phyloP scores from a whole-genome alignment of 768 basidiomycete species.

The Megacollybia marginata region DNA sequence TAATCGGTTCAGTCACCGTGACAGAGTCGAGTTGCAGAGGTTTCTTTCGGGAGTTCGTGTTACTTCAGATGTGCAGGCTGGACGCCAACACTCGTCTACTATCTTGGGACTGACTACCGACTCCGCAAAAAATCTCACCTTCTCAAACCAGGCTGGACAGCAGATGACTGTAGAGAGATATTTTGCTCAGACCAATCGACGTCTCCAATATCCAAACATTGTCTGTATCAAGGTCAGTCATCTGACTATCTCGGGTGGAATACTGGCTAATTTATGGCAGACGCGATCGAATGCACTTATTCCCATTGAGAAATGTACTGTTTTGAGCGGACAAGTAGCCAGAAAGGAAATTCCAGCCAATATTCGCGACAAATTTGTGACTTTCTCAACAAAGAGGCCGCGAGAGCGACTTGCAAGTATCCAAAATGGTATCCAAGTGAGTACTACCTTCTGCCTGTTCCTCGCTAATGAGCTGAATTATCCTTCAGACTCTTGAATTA shows the following conservation, averaged over 20 bases:
- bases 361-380: constrained; percentile 53
- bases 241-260: not conserved
- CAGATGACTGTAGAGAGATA: constrained; percentile 36
- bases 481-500: constrained; percentile 27
- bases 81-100: constrained; percentile 7
- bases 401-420: constrained; percentile 50
- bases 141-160: constrained; percentile 33
- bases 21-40: constrained; percentile 32
- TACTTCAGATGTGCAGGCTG: constrained; percentile 6
- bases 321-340: constrained; percentile 63
- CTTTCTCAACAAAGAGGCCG: constrained; percentile 63
- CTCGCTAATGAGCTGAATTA: not conserved
- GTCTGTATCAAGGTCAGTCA: constrained; percentile 49
- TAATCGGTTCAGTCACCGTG: constrained; percentile 34
- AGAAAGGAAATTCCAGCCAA: constrained; percentile 64
- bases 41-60: constrained; percentile 31
- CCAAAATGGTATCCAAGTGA: constrained; percentile 43
- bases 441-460: constrained; percentile 20
- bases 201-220: constrained; percentile 39
- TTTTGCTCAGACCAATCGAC: constrained; percentile 14
- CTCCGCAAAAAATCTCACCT: constrained; percentile 46
- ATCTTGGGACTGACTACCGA: constrained; percentile 46
- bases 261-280: constrained; percentile 23
- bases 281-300: constrained; percentile 54
- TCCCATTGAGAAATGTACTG: constrained; percentile 60